Percentiles rank a stretch among this genome's conserved stretches.
These are phyloP conservation scores for Sporothrix inflata DNA, from an alignment of 2,329 filamentous ascomycete species.

Conservation along the genomic window DNA sequence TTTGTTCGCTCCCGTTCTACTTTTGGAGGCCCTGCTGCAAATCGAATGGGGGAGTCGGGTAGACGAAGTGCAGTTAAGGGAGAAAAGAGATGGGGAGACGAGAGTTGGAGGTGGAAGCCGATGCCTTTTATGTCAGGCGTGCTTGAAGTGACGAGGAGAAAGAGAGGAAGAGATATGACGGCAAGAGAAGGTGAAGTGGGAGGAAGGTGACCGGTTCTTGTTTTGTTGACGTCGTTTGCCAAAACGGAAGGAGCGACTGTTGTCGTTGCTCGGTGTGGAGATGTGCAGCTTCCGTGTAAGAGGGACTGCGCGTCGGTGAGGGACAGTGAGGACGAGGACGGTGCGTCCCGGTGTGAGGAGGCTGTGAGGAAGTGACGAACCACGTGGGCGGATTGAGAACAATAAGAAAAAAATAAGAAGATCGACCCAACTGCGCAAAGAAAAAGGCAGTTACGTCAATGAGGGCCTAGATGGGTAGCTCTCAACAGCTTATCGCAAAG, in stretches of 20 bases:
- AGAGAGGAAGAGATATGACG: neutral
- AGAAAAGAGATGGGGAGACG: neutral
- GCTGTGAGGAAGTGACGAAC: neutral
- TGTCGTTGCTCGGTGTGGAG: neutral
- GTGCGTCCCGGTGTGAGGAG: constrained; percentile 3
- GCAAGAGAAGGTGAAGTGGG: neutral
- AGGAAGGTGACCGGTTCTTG: neutral
- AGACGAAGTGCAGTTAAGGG: neutral
- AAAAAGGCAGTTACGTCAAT: constrained; percentile 20
- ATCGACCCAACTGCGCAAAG: constrained; percentile 1
- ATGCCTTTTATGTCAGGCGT: neutral
- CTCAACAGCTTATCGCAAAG: constrained; percentile 17
- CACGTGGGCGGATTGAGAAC: neutral
- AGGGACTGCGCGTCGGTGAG: constrained; percentile 6
- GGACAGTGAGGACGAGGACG: neutral
- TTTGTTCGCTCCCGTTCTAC: neutral
- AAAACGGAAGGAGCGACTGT: constrained; percentile 21
- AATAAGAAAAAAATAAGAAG: neutral
- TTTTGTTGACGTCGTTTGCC: constrained; percentile 10
- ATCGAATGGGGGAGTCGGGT: neutral
- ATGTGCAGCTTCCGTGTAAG: constrained; percentile 21
- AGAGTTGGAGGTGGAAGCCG: neutral
- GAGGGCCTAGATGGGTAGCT: constrained; percentile 5
- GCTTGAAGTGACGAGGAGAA: neutral
- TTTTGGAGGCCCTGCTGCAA: neutral